These are phyloP conservation scores for Lepiota venenata DNA, from an alignment of 768 basidiomycete genomes.

Conservation along the genomic window DNA sequence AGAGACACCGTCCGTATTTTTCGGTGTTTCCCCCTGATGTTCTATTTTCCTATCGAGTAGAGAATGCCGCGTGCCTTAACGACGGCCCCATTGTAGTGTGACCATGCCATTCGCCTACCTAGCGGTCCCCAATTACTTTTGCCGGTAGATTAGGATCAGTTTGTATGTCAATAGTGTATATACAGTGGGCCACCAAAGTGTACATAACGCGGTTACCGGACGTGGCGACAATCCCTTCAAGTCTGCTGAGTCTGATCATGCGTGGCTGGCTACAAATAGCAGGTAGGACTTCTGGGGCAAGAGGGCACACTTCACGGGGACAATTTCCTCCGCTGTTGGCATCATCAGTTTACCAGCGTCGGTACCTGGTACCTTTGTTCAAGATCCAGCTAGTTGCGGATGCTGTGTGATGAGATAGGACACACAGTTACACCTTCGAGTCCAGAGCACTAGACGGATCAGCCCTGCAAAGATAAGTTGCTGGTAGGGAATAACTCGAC, in stretches of 20 bases:
- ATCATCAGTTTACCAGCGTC: background rate
- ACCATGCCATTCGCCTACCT: background rate
- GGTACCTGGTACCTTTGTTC: conserved; percentile 1
- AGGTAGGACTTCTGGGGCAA: too few relatives aligned
- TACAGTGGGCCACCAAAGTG: conserved; percentile 5
- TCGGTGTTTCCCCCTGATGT: conserved; percentile 6
- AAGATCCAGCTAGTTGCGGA: background rate
- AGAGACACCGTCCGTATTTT: conserved; percentile 13
- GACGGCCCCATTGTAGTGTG: background rate
- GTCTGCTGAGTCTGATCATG: too few relatives aligned
- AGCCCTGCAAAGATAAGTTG: background rate
- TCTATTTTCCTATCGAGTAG: background rate
- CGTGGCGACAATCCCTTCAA: background rate
- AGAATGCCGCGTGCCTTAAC: background rate
- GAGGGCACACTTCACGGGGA: too few relatives aligned
- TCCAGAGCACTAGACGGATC: too few relatives aligned
- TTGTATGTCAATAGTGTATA: conserved; percentile 1
- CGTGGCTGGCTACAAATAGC: background rate
- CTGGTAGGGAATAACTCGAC: background rate
- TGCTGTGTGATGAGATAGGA: background rate
- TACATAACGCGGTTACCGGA: background rate
- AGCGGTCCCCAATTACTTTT: background rate
- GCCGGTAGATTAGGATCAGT: conserved; percentile 3
- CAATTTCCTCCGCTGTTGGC: background rate
- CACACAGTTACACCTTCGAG: background rate